These are phyloP conservation scores for Verticillium zaregamsianum DNA, from an alignment of 2,329 filamentous ascomycete species.

Conservation along the genomic window DNA sequence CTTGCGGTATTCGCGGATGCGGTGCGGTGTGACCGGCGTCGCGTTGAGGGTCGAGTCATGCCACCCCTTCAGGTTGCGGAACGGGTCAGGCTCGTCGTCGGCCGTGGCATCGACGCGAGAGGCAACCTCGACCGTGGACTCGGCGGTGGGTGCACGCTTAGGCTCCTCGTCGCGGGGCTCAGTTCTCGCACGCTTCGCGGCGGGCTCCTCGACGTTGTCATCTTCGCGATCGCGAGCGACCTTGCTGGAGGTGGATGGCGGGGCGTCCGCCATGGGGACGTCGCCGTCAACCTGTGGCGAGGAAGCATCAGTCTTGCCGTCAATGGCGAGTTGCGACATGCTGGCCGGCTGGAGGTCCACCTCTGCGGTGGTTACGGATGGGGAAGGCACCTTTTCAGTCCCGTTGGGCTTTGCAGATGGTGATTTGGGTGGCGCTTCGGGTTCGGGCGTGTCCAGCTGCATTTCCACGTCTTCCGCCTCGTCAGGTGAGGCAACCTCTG, in stretches of 20 bases:
- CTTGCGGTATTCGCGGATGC: slow-evolving; percentile 59
- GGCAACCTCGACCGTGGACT: slow-evolving; percentile 19
- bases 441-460: slow-evolving; percentile 1
- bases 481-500: slow-evolving; percentile 8
- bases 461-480: slow-evolving; percentile 11
- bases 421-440: neutral
- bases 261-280: slow-evolving; percentile 50
- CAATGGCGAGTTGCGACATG: slow-evolving; percentile 34
- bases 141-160: slow-evolving; percentile 38
- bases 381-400: neutral
- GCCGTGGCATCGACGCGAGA: slow-evolving; percentile 14
- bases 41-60: slow-evolving; percentile 37
- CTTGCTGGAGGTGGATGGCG: slow-evolving; percentile 47
- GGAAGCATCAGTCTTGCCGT: slow-evolving; percentile 11
- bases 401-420: neutral
- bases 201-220: slow-evolving; percentile 62
- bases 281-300: slow-evolving; percentile 23
- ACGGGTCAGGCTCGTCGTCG: slow-evolving; percentile 19
- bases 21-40: slow-evolving; percentile 28
- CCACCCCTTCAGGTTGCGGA: slow-evolving; percentile 19
- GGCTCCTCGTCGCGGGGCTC: slow-evolving; percentile 46
- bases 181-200: slow-evolving; percentile 77
- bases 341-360: slow-evolving; percentile 29
- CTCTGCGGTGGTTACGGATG: slow-evolving; percentile 19
- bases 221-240: slow-evolving; percentile 73